Conservation (phyloP, 176 grass and related monocot species). For the Oryza meridionalis region DNA sequence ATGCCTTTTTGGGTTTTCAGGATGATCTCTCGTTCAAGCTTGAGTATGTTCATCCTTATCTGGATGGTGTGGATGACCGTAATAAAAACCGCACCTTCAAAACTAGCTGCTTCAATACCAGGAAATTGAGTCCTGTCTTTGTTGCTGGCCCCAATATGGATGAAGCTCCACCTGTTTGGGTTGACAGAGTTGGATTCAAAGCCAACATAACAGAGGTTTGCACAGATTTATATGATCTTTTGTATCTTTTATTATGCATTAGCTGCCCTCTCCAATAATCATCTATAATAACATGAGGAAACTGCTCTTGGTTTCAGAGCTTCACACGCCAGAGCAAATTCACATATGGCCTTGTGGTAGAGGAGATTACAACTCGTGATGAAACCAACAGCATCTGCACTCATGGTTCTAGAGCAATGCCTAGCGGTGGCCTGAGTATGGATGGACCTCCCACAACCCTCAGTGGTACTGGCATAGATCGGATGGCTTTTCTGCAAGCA, state of each 20-base stretch:
- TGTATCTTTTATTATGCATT: constrained; percentile 4
- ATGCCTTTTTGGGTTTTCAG: constrained; percentile 33
- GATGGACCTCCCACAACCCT: constrained; percentile 96
- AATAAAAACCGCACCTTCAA: constrained; percentile 88
- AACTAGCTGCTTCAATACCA: constrained; percentile 86
- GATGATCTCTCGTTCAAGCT: constrained; percentile 94
- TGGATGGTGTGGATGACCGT: constrained; percentile 79
- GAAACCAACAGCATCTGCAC: constrained; percentile 86
- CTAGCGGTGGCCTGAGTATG: constrained; percentile 79
- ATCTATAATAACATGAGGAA: constrained; percentile 40
- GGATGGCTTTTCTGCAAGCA: constrained; percentile 75
- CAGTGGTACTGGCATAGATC: constrained; percentile 83
- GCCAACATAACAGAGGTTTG: constrained; percentile 94
- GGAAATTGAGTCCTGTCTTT: constrained; percentile 94
- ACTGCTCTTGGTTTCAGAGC: constrained; percentile 52
- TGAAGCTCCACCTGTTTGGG: constrained; percentile 88
- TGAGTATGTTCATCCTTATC: constrained; percentile 89
- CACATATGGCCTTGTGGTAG: constrained; percentile 85
- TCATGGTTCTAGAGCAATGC: constrained; percentile 83
- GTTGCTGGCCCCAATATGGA: constrained; percentile 83
- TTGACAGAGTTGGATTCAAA: constrained; percentile 93
- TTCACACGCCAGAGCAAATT: constrained; percentile 96
- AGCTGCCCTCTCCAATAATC: constrained; percentile 10
- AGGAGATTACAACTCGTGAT: constrained; percentile 89
- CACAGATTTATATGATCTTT: neutral